Conservation (phyloP, 768 basidiomycete genomes). For the Trichaptum fuscoviolaceum region DNA sequence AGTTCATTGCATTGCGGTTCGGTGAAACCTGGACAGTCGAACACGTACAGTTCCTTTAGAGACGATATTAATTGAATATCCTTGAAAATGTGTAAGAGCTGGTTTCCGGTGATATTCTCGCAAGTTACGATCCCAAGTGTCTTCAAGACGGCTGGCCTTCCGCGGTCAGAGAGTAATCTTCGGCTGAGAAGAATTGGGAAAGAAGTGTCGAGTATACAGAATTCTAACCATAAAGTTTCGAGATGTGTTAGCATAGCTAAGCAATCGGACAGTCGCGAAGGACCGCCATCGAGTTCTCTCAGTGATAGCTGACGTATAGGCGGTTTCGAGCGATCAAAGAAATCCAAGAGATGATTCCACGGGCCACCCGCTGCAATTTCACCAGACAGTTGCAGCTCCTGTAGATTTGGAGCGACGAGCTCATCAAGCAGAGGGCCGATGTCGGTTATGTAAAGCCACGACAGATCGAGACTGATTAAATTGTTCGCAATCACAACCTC, state of each 20-base stretch:
- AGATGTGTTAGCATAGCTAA: neutral
- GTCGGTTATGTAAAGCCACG: neutral
- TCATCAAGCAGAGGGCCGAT: neutral
- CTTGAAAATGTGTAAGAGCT: neutral
- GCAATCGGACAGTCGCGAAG: neutral
- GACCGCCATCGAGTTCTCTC: neutral
- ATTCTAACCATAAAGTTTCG: neutral
- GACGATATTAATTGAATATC: neutral
- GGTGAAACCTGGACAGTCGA: neutral
- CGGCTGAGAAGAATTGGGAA: neutral
- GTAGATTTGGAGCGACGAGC: neutral
- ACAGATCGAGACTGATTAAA: neutral
- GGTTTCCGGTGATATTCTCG: neutral
- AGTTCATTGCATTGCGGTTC: neutral
- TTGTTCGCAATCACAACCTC: neutral
- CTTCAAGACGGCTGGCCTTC: neutral
- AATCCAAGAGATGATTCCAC: neutral
- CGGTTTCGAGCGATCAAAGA: neutral
- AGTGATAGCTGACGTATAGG: neutral
- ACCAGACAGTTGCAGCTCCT: neutral
- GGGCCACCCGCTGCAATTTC: neutral
- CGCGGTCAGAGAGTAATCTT: neutral
- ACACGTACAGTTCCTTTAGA: neutral
- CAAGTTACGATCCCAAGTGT: neutral
- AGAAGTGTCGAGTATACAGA: neutral